These are phyloP conservation scores for Pulveroboletus sp. DNA, from an alignment of 768 basidiomycete species.

Conservation along the genomic window DNA sequence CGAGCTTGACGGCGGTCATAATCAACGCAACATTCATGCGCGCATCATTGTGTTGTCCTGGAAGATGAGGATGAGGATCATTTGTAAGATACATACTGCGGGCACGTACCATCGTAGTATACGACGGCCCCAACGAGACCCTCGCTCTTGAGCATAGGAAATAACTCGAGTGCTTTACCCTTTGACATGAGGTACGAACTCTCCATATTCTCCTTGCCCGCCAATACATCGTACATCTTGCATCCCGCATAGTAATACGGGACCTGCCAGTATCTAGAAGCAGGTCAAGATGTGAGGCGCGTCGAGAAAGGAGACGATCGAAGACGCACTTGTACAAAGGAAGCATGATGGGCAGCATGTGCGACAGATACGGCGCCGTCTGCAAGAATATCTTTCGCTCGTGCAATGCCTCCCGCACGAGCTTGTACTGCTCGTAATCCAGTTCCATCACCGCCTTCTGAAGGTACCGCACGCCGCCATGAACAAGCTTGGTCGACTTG, in stretches of 20 bases:
- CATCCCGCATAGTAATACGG: conserved; percentile 96
- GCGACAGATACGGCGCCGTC: conserved; percentile 90
- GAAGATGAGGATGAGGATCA: background rate
- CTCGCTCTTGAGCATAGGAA: conserved; percentile 93
- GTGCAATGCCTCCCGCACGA: conserved; percentile 92
- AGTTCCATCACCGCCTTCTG: conserved; percentile 96
- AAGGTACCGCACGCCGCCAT: conserved; percentile 95
- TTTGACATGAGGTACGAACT: conserved; percentile 93
- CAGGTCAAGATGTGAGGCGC: too few species aligned
- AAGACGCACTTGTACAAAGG: conserved; percentile 83
- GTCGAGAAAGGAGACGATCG: background rate
- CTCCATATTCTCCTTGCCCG: conserved; percentile 97
- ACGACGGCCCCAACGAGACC: conserved; percentile 94
- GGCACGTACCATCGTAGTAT: conserved; percentile 84
- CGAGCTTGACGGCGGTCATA: conserved; percentile 91
- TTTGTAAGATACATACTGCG: background rate
- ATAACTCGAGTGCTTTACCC: conserved; percentile 88
- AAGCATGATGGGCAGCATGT: conserved; percentile 95
- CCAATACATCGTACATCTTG: conserved; percentile 94
- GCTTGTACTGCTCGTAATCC: conserved; percentile 95
- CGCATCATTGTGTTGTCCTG: conserved; percentile 97
- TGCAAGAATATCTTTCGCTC: conserved; percentile 93
- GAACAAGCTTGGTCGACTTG: conserved; percentile 97
- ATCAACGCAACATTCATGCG: conserved; percentile 97
- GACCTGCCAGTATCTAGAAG: conserved; percentile 84